A percentile compares a stretch with the other conserved stretches of the same genome.
Evolutionary conservation across 2,329 filamentous ascomycete genomes (phyloP).

Genomic region (Pseudogymnoascus sp.): DNA sequence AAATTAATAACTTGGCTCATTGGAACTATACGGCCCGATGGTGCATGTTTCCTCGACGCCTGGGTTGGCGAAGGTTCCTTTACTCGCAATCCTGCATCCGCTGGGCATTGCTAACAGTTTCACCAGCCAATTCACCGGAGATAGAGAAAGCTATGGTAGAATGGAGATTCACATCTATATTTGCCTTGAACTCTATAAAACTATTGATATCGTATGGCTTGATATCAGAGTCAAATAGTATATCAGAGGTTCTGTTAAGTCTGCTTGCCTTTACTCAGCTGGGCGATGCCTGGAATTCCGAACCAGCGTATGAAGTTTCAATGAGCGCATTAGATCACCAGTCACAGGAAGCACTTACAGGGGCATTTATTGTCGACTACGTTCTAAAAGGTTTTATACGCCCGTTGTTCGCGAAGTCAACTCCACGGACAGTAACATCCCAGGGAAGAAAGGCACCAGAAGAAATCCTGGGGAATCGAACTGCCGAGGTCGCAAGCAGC

Average conservation of each 20-base stretch:
- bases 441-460: slow-evolving; percentile 47
- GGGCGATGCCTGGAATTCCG: slow-evolving; percentile 4
- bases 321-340: neutral
- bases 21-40: neutral
- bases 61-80: neutral
- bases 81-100: neutral
- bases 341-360: neutral
- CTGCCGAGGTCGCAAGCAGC: slow-evolving; percentile 28
- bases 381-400: slow-evolving; percentile 57
- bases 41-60: neutral
- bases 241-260: neutral
- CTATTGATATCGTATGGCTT: neutral
- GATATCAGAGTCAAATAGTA: neutral
- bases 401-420: slow-evolving; percentile 54
- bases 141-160: neutral
- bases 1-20: neutral
- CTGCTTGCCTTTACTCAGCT: slow-evolving; percentile 2
- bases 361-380: slow-evolving; percentile 40
- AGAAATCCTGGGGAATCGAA: slow-evolving; percentile 33
- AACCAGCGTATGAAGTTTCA: neutral
- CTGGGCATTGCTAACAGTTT: neutral
- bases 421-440: slow-evolving; percentile 44
- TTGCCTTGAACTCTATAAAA: neutral
- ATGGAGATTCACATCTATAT: slow-evolving; percentile 3
- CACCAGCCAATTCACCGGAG: neutral